Evolutionary conservation across 2,329 filamentous ascomycete species (phyloP).

Genomic region (Stagonosporopsis vannaccii): DNA sequence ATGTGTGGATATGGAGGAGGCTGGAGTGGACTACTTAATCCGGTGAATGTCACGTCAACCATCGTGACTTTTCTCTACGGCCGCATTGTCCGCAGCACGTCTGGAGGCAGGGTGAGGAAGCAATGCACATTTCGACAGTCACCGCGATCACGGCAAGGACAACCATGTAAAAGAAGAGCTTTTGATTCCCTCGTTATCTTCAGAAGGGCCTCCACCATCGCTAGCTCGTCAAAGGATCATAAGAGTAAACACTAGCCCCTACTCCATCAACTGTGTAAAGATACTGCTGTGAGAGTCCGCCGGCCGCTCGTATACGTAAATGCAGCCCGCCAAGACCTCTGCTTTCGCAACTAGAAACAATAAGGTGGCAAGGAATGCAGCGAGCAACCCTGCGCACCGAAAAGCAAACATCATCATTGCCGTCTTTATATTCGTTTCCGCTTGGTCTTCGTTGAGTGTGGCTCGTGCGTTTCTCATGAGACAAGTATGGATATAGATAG

Average conservation of each 20-base stretch:
- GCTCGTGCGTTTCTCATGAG: constrained; percentile 4
- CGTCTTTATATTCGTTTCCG: constrained; percentile 38
- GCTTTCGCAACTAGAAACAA: constrained; percentile 34
- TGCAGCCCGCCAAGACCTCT: constrained; percentile 19
- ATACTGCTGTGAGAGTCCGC: constrained; percentile 13
- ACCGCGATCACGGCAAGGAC: not conserved
- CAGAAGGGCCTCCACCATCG: constrained; percentile 35
- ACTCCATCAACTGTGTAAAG: constrained; percentile 18
- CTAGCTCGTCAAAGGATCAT: constrained; percentile 26
- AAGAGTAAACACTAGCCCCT: constrained; percentile 37
- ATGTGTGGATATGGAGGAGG: not conserved
- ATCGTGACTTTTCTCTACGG: not conserved
- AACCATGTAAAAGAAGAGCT: constrained; percentile 41
- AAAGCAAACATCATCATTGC: constrained; percentile 39
- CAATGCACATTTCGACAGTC: not conserved
- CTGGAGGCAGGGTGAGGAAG: not conserved
- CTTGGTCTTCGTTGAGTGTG: constrained; percentile 39
- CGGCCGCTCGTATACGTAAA: constrained; percentile 12
- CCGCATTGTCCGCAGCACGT: too few relatives aligned
- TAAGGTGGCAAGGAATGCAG: constrained; percentile 28
- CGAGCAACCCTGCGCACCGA: constrained; percentile 29
- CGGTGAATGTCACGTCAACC: not conserved
- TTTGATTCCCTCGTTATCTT: constrained; percentile 51
- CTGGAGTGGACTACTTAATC: not conserved
- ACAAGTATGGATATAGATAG: constrained; percentile 5